Base-by-base conservation (phyloP, 495 filamentous ascomycete genomes). In the Mytilinidion resinicola region DNA sequence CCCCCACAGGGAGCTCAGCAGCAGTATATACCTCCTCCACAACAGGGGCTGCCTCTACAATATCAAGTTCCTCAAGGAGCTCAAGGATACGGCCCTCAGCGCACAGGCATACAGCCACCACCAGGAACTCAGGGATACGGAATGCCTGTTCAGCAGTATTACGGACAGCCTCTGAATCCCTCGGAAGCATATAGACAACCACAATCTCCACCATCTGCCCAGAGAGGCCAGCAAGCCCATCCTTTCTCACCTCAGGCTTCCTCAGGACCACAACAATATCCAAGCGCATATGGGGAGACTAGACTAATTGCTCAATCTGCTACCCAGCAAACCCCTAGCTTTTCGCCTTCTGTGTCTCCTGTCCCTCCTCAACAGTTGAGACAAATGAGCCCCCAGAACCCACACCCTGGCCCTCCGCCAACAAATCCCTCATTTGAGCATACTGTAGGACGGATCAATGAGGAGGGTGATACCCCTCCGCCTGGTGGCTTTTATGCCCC, bases 261-360 rank as follows among this genome's bases (percentile, higher is more conserved):
- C n/a, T 19, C 17, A 19, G 15, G 14, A 35, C 21, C 50, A 25
- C 17, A 14, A 25, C 46, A 44, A 8, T 38, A 60, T 38, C 48
- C 47, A 6, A 60, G 57, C 21, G 62, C 62, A 25, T 60, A 64
- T 41, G n/a, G 50, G 8, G 52, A 53, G 35, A 64, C 62, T 17
- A 35, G 57, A 33, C 49, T 34, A 30, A 47, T 64, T 55, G 62
- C 52, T 12, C 61, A 52, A 35, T 35, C 38, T 11, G 51, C 36
- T 7, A 35, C 36, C 5, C 59, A 62, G 33, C 52, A 59, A 36
- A 33, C 60, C 3, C n/a, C 46, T 14, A 19, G 10, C 14, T 14
- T 19, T 14, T 17, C 15, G 21, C 21, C 46, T 49, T 30, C 21
- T 49, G 46, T 30, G 9, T 49, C 46, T 25, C 46, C 11, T 1